Percentiles rank a stretch among this genome's conserved stretches.
Evolutionary conservation across 768 basidiomycete genomes (phyloP).

Genomic region (Leccinum barrowsii): DNA sequence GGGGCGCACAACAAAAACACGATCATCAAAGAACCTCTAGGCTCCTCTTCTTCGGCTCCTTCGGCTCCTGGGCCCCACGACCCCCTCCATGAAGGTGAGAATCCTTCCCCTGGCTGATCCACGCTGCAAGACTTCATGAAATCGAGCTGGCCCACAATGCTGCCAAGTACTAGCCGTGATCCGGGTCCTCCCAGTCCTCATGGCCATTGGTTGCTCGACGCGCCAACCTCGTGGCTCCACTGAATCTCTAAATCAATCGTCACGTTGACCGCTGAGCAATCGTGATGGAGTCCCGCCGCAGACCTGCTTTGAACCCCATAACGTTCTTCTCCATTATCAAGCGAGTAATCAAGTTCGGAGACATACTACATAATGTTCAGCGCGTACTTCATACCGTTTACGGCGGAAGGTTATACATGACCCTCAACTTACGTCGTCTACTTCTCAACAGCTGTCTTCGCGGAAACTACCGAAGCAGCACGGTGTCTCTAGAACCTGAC

Average conservation of each 20-base stretch:
- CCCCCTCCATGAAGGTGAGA: constrained; percentile 6
- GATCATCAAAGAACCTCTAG: constrained; percentile 1
- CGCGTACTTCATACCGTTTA: constrained; percentile 8
- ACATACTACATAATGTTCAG: neutral
- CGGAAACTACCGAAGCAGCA: constrained; percentile 4
- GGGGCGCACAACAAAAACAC: constrained; percentile 6
- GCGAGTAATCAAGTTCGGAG: constrained; percentile 14
- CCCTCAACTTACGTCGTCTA: neutral
- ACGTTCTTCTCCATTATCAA: constrained; percentile 22
- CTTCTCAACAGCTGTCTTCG: neutral
- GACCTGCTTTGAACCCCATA: constrained; percentile 21
- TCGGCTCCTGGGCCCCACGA: neutral
- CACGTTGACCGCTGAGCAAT: neutral
- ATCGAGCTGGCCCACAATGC: neutral
- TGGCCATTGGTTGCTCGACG: neutral
- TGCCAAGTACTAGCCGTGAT: neutral
- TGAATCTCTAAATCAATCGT: constrained; percentile 4
- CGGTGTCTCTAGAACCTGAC: neutral
- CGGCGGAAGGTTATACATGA: constrained; percentile 1
- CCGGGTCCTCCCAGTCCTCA: constrained; percentile 1
- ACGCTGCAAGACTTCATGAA: neutral
- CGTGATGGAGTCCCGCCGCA: constrained; percentile 11
- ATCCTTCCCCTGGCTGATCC: neutral
- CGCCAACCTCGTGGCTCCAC: constrained; percentile 2
- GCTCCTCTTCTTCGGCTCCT: neutral